Base-by-base conservation (phyloP, 2,329 filamentous ascomycete genomes). In the Ascochyta clinopodiicola region DNA sequence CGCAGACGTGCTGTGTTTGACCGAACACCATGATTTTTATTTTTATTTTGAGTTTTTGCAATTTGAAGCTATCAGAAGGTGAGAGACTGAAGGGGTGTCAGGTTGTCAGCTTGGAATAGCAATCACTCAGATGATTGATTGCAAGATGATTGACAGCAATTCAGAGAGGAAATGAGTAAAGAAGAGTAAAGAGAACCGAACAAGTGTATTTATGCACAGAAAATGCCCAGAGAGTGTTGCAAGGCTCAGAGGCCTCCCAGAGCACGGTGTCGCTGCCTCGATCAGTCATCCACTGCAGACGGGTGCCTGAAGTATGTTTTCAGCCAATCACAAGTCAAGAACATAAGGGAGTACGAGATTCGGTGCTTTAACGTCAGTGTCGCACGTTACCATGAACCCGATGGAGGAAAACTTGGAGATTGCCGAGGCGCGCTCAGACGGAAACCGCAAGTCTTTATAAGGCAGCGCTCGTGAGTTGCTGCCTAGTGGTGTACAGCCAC, bases 1-100 rank as follows among this genome's bases (percentile, higher is more conserved):
- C 71, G 39, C 71, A 74, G 25, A 64, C 32, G 32, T 67, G 60
- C 13, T 50, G 19, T 19, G 6, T 7, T 24, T 13, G 36, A 22
- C 36, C 19, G 21, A 21, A 21, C 10, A 21, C 24, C 7, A 19
- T 38, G 12, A 13, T 2, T 22, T 1, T 17, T 17, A 9, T 7
- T 19, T 19, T 35, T 13, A 31, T 13, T 35, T 35, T 17, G 32
- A 5, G n/a, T 17, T 32, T 32, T 27, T 27, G 17, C 17, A 17
- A 17, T 17, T 24, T 24, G 22, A 24, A 24, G 17, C 17, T 17
- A 17, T 17, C 17, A 17, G 17, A 24, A 24, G 22, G 34, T n/a
- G 5, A 4, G 10, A 21, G 35, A 37, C 17, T 12, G 9, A 19
- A 3, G 19, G n/a, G 9, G 17, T 37, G 17, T 37, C 17, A 21